Evolutionary conservation across 1,284 basidiomycete species (phyloP).

Genomic region (Tilletia caries): DNA sequence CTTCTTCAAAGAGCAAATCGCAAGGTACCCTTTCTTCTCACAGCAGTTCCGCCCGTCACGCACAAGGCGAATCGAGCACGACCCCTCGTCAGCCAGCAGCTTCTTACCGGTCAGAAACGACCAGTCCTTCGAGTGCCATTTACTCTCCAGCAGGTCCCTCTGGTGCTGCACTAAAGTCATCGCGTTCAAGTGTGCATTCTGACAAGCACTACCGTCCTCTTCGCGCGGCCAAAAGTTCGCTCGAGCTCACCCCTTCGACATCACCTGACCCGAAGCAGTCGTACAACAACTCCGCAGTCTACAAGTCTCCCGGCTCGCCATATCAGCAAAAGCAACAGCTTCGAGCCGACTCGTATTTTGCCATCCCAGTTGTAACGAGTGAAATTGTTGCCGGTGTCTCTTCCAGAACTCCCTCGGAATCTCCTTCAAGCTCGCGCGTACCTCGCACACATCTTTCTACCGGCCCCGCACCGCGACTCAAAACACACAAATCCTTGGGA

Average conservation of each 20-base stretch:
- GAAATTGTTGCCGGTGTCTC: not conserved
- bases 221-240: not conserved
- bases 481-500: slow-evolving; percentile 1
- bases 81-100: no score
- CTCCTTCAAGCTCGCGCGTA: not conserved
- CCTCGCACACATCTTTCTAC: not conserved
- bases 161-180: no score
- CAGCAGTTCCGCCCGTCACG: no score
- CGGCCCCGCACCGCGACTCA: not conserved
- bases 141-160: no score
- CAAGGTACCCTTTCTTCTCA: no score
- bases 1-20: no score
- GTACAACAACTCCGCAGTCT: not conserved
- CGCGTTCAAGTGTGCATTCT: no score
- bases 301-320: not conserved
- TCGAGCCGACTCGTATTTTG: no score
- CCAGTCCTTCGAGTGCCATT: no score
- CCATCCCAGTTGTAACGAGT: not conserved
- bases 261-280: not conserved
- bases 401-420: not conserved
- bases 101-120: no score
- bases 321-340: no score
- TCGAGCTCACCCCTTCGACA: slow-evolving; percentile 1
- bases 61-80: no score
- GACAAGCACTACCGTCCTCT: not conserved